Evolutionary conservation across 345 rosid species (phyloP).

Genomic region (Gossypium turneri): DNA sequence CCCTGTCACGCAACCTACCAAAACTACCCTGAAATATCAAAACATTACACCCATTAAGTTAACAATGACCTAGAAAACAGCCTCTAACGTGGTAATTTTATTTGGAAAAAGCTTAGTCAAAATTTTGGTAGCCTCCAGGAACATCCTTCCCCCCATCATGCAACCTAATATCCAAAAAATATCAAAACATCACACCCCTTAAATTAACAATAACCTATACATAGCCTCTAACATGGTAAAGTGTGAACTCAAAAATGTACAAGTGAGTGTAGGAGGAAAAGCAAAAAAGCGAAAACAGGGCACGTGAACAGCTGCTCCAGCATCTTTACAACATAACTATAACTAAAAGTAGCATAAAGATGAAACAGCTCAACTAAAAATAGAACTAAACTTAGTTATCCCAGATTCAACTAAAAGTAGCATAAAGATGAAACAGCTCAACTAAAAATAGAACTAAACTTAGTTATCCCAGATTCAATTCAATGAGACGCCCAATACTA

Average conservation of each 20-base stretch:
- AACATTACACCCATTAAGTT: background rate
- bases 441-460: background rate
- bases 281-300: background rate
- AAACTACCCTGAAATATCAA: slow-evolving; percentile 58
- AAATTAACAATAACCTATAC: slow-evolving; percentile 12
- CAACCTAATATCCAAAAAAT: slow-evolving; percentile 68
- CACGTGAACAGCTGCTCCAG: background rate
- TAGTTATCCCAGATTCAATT: background rate
- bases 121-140: slow-evolving; percentile 57
- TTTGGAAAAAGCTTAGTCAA: slow-evolving; percentile 77
- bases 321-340: background rate
- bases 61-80: background rate
- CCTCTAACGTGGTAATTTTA: background rate
- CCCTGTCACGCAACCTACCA: slow-evolving; percentile 68
- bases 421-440: background rate
- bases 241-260: background rate
- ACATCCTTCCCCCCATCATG: slow-evolving; percentile 75
- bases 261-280: background rate
- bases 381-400: background rate
- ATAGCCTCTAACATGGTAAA: background rate
- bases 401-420: background rate
- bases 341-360: background rate
- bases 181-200: slow-evolving; percentile 17
- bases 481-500: background rate
- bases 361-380: background rate